Evolutionary conservation across 2,329 filamentous ascomycete species (phyloP).

Genomic region (Cladophialophora carrionii): DNA sequence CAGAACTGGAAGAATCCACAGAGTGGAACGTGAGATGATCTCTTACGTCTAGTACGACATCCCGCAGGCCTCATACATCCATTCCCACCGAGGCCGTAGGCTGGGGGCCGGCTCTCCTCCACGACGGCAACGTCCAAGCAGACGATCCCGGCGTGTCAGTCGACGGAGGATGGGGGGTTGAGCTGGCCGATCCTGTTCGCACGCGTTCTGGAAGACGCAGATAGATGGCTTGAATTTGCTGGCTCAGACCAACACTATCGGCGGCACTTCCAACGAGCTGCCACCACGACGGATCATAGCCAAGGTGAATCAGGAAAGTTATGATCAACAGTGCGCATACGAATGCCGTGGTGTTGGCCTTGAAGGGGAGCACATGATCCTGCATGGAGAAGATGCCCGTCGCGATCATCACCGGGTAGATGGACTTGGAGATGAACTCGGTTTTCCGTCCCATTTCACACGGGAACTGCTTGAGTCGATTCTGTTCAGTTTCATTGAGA

Average conservation of each 20-base stretch:
- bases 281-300: background rate
- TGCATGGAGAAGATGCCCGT: conserved; percentile 2
- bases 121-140: too few species aligned
- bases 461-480: background rate
- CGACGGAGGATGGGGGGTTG: background rate
- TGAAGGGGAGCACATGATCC: conserved; percentile 6
- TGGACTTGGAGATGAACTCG: background rate
- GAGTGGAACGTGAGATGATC: background rate
- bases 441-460: background rate
- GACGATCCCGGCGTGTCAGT: background rate
- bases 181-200: background rate
- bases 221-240: background rate
- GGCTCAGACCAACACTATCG: background rate
- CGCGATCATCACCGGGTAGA: background rate
- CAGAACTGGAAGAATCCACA: background rate
- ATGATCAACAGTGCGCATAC: background rate
- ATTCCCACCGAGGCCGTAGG: background rate
- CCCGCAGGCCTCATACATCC: background rate
- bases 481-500: background rate
- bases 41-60: background rate
- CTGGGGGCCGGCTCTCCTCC: background rate
- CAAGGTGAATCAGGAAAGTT: background rate
- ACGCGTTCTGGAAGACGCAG: background rate
- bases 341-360: background rate
- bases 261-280: background rate